phyloP scores from a whole-genome alignment of 805 yeast species.

The Saccharomycopsis malanga region DNA sequence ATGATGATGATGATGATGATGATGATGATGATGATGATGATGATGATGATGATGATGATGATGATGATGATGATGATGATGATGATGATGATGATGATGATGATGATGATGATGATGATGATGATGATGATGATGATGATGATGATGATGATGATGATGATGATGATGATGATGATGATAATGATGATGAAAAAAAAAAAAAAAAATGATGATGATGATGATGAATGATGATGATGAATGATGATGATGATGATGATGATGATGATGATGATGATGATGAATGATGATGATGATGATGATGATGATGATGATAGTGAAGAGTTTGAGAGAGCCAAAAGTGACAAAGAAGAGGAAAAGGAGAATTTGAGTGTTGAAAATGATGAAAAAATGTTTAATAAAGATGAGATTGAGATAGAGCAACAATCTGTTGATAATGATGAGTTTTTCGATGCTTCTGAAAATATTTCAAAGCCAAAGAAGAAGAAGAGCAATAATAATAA shows the following conservation, averaged over 20 bases:
- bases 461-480: conserved; percentile 17
- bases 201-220: not conserved
- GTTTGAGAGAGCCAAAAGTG: conserved; percentile 23
- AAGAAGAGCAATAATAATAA: conserved; percentile 24
- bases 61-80: not conserved
- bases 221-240: no score
- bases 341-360: conserved; percentile 17
- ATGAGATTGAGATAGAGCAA: not conserved
- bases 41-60: not conserved
- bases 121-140: not conserved
- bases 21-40: not conserved
- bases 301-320: conserved; percentile 26
- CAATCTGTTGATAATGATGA: not conserved
- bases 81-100: not conserved
- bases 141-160: conserved; percentile 2
- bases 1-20: not conserved
- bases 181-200: not conserved
- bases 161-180: conserved; percentile 1
- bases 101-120: not conserved
- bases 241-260: conserved; percentile 23
- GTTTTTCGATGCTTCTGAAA: conserved; percentile 10
- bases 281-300: no score
- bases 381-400: not conserved
- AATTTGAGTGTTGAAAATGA: conserved; percentile 11
- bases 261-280: conserved; percentile 8